phyloP scores from a whole-genome alignment of 192 early-diverging fungal species.

The Coemansia sp. region DNA sequence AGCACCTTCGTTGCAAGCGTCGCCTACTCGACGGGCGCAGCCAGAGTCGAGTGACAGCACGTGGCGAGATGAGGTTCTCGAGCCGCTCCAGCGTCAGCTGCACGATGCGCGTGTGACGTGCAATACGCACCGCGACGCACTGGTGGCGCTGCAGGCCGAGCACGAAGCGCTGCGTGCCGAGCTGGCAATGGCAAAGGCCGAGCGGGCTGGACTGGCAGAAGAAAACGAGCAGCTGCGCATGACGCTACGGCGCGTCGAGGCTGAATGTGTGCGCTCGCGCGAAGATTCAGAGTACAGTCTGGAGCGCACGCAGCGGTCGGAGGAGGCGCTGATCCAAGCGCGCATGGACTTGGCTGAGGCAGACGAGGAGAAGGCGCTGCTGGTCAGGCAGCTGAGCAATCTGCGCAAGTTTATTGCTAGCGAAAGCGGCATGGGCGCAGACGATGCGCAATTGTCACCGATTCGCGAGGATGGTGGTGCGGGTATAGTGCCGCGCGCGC shows the following conservation, averaged over 20 bases:
- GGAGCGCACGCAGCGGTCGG: constrained; percentile 8
- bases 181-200: constrained; percentile 29
- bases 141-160: constrained; percentile 35
- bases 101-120: constrained; percentile 42
- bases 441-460: not conserved
- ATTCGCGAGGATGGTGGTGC: not conserved
- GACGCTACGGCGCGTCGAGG: constrained; percentile 16
- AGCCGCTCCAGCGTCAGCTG: constrained; percentile 41
- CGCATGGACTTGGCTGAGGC: constrained; percentile 32
- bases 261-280: constrained; percentile 1
- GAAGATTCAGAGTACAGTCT: not conserved
- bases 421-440: not conserved
- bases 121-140: constrained; percentile 37
- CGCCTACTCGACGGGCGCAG: not conserved
- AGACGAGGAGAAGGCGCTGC: constrained; percentile 26
- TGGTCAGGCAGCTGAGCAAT: constrained; percentile 29
- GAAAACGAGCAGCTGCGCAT: constrained; percentile 41
- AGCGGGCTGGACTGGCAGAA: constrained; percentile 25
- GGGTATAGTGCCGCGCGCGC: constrained; percentile 8
- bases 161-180: constrained; percentile 27
- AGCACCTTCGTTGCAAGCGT: not conserved
- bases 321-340: constrained; percentile 20
- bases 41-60: constrained; percentile 11
- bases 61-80: constrained; percentile 43
- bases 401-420: constrained; percentile 31